Evolutionary conservation across 352 stramenopile genomes (phyloP).

Genomic region (Peronospora farinosa): DNA sequence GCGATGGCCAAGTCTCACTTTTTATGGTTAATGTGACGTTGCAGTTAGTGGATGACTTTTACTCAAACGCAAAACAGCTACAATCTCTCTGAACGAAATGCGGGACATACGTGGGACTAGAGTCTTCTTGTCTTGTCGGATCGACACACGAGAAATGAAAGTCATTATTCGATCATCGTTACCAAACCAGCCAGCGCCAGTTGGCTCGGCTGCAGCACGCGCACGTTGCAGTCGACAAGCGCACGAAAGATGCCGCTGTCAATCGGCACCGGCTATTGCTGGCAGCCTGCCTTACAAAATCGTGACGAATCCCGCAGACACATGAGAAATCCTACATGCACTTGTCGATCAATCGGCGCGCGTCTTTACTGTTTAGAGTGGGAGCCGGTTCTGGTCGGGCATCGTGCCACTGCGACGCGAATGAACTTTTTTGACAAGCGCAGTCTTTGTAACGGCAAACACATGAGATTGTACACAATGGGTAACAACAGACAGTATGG

Average conservation of each 20-base stretch:
- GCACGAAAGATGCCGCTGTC: conserved; percentile 6
- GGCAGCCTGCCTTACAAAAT: neutral
- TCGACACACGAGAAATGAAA: conserved; percentile 13
- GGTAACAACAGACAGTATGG: neutral
- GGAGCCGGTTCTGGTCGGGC: neutral
- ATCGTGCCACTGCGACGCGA: conserved; percentile 13
- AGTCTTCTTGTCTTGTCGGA: conserved; percentile 6
- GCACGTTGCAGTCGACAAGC: conserved; percentile 12
- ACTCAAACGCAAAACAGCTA: conserved; percentile 10
- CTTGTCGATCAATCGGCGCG: conserved; percentile 1
- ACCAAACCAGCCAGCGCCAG: neutral
- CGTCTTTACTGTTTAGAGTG: neutral
- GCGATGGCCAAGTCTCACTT: neutral
- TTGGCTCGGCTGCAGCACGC: conserved; percentile 4
- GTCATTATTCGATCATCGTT: conserved; percentile 1
- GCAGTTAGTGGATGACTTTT: neutral
- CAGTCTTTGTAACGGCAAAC: conserved; percentile 5
- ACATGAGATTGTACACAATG: neutral
- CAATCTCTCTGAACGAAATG: conserved; percentile 1
- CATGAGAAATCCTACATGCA: no score
- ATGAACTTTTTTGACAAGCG: conserved; percentile 6
- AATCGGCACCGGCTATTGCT: neutral
- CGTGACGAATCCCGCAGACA: no score
- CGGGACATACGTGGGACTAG: conserved; percentile 4
- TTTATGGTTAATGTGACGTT: neutral